These are phyloP conservation scores for Fusarium napiforme DNA, from an alignment of 2,329 filamentous ascomycete genomes.

Conservation along the genomic window DNA sequence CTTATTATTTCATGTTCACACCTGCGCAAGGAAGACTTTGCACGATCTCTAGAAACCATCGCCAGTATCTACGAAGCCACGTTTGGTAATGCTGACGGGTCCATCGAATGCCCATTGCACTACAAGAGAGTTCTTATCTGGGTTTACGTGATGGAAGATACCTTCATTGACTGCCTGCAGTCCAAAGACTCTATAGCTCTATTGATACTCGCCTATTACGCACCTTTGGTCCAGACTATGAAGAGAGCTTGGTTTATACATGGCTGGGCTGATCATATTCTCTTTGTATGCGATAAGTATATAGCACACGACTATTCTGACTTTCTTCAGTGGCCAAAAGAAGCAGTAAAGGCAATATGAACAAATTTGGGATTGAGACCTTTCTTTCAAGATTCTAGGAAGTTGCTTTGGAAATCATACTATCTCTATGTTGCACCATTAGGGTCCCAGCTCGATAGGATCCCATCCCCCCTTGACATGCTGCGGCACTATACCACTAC, in stretches of 20 bases:
- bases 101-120: not conserved
- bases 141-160: not conserved
- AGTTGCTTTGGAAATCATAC: not conserved
- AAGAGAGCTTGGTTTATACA: not conserved
- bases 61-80: not conserved
- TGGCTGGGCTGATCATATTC: not conserved
- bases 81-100: not conserved
- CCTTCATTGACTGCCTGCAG: not conserved
- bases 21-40: not conserved
- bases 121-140: not conserved
- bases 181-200: not conserved
- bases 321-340: not conserved
- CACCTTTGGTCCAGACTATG: not conserved
- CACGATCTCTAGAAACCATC: not conserved
- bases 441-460: not conserved
- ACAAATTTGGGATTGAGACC: accelerated
- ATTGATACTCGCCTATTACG: not conserved
- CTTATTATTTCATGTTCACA: not conserved
- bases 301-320: not conserved
- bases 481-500: not conserved
- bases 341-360: not conserved
- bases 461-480: not conserved
- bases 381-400: not conserved
- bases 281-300: not conserved
- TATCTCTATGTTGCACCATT: not conserved